phyloP scores from a whole-genome alignment of 257 asterid species.

The Plantago major region DNA sequence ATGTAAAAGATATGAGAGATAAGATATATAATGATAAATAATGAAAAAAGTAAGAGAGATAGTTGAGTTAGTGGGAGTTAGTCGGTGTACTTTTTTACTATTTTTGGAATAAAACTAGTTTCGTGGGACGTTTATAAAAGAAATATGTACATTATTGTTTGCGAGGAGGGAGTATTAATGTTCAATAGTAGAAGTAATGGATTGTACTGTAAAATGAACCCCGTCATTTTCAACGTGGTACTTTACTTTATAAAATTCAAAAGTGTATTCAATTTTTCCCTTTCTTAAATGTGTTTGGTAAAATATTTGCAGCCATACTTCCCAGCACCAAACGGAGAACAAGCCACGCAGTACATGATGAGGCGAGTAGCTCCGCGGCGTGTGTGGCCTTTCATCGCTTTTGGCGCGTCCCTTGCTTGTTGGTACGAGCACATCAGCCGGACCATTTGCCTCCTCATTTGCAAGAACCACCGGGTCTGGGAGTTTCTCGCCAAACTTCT shows the following conservation, averaged over 20 bases:
- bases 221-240: conserved; percentile 4
- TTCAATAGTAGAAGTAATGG: too few species aligned
- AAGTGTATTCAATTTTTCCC: too few species aligned
- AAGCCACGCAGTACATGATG: conserved; percentile 77
- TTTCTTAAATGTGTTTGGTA: too few species aligned
- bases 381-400: conserved; percentile 74
- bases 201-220: background rate
- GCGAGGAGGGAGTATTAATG: too few species aligned
- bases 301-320: conserved; percentile 71
- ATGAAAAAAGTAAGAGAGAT: too few species aligned
- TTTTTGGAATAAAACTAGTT: too few species aligned
- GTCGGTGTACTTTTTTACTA: too few species aligned
- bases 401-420: conserved; percentile 83
- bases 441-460: conserved; percentile 67
- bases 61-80: too few species aligned
- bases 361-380: conserved; percentile 83
- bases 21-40: too few species aligned
- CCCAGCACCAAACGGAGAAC: conserved; percentile 78
- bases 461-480: conserved; percentile 90
- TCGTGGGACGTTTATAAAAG: too few species aligned
- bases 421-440: conserved; percentile 95
- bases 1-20: too few species aligned
- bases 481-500: conserved; percentile 74
- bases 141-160: too few species aligned
- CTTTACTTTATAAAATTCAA: background rate